These are phyloP conservation scores for Entophlyctis helioformis DNA, from an alignment of 192 early-diverging fungal species.

Conservation along the genomic window DNA sequence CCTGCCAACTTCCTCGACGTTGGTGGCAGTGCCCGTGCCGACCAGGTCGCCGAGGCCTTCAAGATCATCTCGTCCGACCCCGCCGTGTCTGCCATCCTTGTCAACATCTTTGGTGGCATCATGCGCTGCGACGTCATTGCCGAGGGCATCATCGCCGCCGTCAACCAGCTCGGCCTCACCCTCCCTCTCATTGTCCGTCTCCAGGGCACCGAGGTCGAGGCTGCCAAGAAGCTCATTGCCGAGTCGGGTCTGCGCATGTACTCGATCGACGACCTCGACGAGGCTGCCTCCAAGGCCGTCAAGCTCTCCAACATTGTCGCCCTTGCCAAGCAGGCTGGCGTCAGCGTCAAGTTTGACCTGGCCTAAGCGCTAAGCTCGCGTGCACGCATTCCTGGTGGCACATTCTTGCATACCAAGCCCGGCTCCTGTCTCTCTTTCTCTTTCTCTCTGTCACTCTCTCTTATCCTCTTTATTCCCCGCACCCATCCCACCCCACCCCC, in stretches of 20 bases:
- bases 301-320: slow-evolving; percentile 70
- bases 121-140: slow-evolving; percentile 99
- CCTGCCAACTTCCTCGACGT: slow-evolving; percentile 99
- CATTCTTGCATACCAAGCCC: too few relatives aligned
- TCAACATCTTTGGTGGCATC: slow-evolving; percentile 99
- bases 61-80: slow-evolving; percentile 98
- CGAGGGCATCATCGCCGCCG: slow-evolving; percentile 92
- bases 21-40: slow-evolving; percentile 87
- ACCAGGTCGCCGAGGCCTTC: slow-evolving; percentile 97
- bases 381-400: too few relatives aligned
- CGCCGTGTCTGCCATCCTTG: slow-evolving; percentile 87
- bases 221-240: slow-evolving; percentile 84
- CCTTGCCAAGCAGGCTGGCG: slow-evolving; percentile 59
- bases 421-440: too few relatives aligned
- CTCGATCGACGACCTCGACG: slow-evolving; percentile 88
- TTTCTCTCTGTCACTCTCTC: too few relatives aligned
- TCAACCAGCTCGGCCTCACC: slow-evolving; percentile 78
- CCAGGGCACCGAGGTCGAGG: slow-evolving; percentile 79
- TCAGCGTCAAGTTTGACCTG: slow-evolving; percentile 60
- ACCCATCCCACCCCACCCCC: too few relatives aligned
- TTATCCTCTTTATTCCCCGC: too few relatives aligned
- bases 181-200: slow-evolving; percentile 96
- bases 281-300: slow-evolving; percentile 86
- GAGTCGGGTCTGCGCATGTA: slow-evolving; percentile 88
- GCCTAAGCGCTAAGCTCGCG: slow-evolving; percentile 1